These are phyloP conservation scores for Aschersonia sp. DNA, from an alignment of 2,329 filamentous ascomycete genomes.

Conservation along the genomic window DNA sequence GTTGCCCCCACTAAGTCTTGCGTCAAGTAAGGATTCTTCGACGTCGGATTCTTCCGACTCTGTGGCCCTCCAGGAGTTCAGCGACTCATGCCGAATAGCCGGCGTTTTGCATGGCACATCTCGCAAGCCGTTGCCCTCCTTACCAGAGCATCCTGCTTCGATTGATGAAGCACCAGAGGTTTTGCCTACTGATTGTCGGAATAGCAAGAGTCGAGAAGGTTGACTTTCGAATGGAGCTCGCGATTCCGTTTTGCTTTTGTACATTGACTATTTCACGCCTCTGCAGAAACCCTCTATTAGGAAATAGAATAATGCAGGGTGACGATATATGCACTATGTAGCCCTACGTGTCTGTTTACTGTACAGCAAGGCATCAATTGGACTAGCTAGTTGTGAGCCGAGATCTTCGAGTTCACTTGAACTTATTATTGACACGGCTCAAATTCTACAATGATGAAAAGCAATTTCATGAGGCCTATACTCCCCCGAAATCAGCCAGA, in stretches of 20 bases:
- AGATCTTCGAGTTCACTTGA: background rate
- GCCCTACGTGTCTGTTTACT: background rate
- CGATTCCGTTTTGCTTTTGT: too few relatives aligned
- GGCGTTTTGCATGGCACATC: constrained; percentile 8
- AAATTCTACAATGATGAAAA: background rate
- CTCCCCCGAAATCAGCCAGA: background rate
- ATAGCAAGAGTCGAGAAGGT: too few relatives aligned
- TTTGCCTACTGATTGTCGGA: too few relatives aligned
- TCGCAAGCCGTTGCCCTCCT: constrained; percentile 25
- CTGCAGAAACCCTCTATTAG: too few relatives aligned
- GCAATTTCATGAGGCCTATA: background rate
- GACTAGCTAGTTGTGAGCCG: constrained; percentile 4
- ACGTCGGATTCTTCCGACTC: constrained; percentile 3
- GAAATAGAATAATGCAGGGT: too few relatives aligned
- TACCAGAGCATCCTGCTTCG: constrained; percentile 10
- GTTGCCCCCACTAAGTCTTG: constrained; percentile 13
- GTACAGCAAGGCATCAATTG: background rate
- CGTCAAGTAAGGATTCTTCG: constrained; percentile 5
- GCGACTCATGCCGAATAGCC: background rate
- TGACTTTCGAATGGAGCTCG: too few relatives aligned
- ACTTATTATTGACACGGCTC: constrained; percentile 4
- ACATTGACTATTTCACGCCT: too few relatives aligned
- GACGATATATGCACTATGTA: background rate
- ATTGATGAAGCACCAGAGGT: background rate
- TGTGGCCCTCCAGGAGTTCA: background rate